Evolutionary conservation across 257 asterid genomes (phyloP).

Genomic region (Solanum acaule): DNA sequence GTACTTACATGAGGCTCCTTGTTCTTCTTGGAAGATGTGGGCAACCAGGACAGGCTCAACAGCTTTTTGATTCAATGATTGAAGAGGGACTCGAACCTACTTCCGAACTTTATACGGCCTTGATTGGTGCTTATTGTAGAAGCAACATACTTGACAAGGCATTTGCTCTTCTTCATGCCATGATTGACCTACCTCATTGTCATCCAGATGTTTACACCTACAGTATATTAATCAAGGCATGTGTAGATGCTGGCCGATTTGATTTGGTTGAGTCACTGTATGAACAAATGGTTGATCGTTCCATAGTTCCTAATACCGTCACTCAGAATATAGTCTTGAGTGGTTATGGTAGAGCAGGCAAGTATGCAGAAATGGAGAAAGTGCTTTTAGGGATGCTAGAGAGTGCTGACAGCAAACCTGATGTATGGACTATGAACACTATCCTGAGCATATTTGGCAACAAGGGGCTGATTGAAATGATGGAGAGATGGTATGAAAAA

Average conservation of each 20-base stretch:
- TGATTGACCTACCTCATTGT: constrained; percentile 63
- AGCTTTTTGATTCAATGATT: constrained; percentile 71
- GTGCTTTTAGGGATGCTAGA: constrained; percentile 61
- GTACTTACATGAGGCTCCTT: constrained; percentile 81
- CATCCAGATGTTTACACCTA: constrained; percentile 87
- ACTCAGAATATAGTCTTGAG: constrained; percentile 80
- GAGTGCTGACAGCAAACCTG: constrained; percentile 50
- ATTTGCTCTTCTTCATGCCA: constrained; percentile 44
- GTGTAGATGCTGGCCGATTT: constrained; percentile 52
- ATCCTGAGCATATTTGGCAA: constrained; percentile 74
- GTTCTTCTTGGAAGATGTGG: constrained; percentile 88
- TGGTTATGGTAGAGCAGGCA: constrained; percentile 84
- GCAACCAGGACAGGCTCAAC: constrained; percentile 69
- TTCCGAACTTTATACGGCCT: constrained; percentile 63
- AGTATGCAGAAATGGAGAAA: constrained; percentile 78
- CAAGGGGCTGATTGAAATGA: constrained; percentile 70
- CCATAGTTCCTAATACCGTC: constrained; percentile 72
- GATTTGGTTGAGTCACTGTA: constrained; percentile 71
- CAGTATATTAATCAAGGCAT: constrained; percentile 78
- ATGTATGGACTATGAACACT: constrained; percentile 89
- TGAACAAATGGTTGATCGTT: constrained; percentile 49
- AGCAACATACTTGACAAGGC: constrained; percentile 69
- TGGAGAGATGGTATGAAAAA: constrained; percentile 95
- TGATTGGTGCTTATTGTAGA: constrained; percentile 68
- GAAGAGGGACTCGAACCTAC: constrained; percentile 73